These are phyloP conservation scores for Capsicum chinense DNA, from an alignment of 257 asterid species.

Conservation along the genomic window DNA sequence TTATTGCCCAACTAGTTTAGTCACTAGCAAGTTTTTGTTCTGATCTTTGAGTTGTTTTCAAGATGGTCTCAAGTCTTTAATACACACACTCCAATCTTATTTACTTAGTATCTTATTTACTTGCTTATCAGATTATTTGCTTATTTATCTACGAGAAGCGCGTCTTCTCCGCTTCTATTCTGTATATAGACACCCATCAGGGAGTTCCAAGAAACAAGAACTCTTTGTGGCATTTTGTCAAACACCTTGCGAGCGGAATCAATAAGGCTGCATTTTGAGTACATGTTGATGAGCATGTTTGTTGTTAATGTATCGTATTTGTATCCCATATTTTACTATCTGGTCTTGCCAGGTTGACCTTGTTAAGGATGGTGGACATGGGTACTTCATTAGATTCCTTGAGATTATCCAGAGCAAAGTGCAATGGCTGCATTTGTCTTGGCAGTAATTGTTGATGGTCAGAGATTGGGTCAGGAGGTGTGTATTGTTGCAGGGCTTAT, in stretches of 20 bases:
- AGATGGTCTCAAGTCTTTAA: too few species aligned
- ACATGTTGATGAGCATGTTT: constrained; percentile 74
- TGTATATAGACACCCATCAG: constrained; percentile 61
- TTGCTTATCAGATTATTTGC: too few species aligned
- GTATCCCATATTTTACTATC: constrained; percentile 53
- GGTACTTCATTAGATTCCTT: constrained; percentile 86
- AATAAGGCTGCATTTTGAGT: constrained; percentile 60
- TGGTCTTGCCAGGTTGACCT: constrained; percentile 99
- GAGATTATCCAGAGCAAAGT: constrained; percentile 99
- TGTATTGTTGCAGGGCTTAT: constrained; percentile 83
- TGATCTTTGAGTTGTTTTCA: too few species aligned
- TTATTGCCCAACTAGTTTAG: too few species aligned
- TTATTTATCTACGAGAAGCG: constrained; percentile 32
- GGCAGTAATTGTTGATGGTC: constrained; percentile 97
- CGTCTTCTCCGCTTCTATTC: constrained; percentile 55
- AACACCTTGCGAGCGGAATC: constrained; percentile 63
- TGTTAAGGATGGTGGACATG: constrained; percentile 95
- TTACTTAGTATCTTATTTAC: too few species aligned
- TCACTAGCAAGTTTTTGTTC: too few species aligned
- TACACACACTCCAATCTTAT: too few species aligned
- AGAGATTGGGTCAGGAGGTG: constrained; percentile 91
- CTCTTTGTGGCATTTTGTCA: constrained; percentile 69
- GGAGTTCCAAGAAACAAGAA: constrained; percentile 85
- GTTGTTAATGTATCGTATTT: constrained; percentile 59
- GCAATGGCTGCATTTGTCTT: constrained; percentile 99